A percentile compares a stretch with the other conserved stretches of the same genome.
phyloP scores from a whole-genome alignment of 768 basidiomycete genomes.

The Mrakia gelida region DNA sequence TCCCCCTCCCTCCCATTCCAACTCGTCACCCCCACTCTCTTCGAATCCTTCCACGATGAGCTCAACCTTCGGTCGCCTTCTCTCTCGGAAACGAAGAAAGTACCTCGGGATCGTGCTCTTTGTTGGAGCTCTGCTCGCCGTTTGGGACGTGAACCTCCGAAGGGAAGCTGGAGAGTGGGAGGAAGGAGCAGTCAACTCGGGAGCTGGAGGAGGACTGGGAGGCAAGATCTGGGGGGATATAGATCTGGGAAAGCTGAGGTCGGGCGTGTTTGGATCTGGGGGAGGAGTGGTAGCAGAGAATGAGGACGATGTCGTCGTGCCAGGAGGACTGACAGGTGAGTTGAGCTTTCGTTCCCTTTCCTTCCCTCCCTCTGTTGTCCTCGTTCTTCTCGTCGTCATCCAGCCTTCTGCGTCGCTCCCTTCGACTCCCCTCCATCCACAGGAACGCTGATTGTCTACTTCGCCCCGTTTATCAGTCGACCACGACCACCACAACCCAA shows the following conservation, averaged over 20 bases:
- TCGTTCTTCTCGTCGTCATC: not conserved
- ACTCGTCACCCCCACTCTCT: not conserved
- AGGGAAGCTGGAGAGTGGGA: not conserved
- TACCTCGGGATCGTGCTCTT: conserved; percentile 6
- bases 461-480: not conserved
- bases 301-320: not conserved
- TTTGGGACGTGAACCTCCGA: conserved; percentile 4
- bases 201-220: not conserved
- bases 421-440: too few species aligned
- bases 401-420: too few species aligned
- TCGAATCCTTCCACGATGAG: not conserved
- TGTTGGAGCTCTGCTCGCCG: not conserved
- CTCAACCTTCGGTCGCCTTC: not conserved
- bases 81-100: conserved; percentile 12
- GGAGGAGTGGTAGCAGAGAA: not conserved
- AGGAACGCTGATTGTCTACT: too few species aligned
- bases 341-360: not conserved
- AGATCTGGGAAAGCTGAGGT: not conserved
- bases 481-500: not conserved
- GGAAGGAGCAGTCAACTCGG: not conserved
- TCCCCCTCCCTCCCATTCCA: not conserved
- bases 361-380: not conserved
- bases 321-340: not conserved
- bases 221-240: not conserved
- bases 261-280: not conserved